Evolutionary conservation across 805 yeast species (phyloP), one percentile per base, ranked within the genome.

Genomic region (Nakazawaea ernobii): DNA sequence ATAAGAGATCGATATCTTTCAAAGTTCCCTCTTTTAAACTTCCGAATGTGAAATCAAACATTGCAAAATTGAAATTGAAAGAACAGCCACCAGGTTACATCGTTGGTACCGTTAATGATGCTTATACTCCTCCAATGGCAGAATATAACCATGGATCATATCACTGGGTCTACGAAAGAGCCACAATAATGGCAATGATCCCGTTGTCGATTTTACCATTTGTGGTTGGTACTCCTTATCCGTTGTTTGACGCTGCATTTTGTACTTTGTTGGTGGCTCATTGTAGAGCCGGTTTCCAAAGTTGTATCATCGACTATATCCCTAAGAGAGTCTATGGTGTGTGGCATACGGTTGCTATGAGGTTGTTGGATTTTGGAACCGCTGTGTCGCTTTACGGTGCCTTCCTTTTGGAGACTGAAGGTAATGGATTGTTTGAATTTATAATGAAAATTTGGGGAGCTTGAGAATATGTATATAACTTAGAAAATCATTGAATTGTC

Each of bases 221-320:
- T 46, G 63, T 80, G 24, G 69, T 82, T 6, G 79, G 81, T 32
- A 60, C 71, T 20, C 69, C 81, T n/a, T 62, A 71, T 38, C 80
- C 82, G 1, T 45, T 74, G 6, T 50, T 79, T 2, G 94, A 86
- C 63, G 68, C 86, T 3, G 53, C 79, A 2, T 63, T 85, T 58
- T 68, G 81, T 13, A 68, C 80, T 2, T 63, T 79, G 11, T 59
- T 84, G 42, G 65, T 86, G 53, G 72, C 75, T 59, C 94, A 86
- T 62, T 73, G 81, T 48, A 79, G 77, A 62, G 79, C 79, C 42
- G 95, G 94, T 2, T 80, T 85, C 71, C 82, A 80, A 59, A 73
- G 87, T 38, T 84, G 94, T 71, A 86, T 86, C 56, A 76, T 77
- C 48, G 94, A 86, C 65, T 84, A 85, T 67, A 82, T 86, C 46